Conservation (phyloP, 192 early-diverging fungal genomes). For the Umbelopsis sp. region DNA sequence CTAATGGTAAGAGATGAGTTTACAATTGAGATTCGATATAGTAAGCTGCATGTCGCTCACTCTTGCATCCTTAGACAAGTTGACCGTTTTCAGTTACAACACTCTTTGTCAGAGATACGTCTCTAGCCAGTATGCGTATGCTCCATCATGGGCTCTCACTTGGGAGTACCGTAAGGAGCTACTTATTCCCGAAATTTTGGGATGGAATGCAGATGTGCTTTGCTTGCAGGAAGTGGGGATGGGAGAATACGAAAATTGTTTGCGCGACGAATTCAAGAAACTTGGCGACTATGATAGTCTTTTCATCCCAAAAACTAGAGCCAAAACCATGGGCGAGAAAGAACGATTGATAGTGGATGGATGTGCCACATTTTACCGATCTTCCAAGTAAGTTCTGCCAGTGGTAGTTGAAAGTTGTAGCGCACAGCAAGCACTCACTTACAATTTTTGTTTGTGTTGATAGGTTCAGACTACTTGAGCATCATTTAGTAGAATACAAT, state of each 20-base stretch:
- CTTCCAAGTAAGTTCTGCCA: constrained; percentile 64
- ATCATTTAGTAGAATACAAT: constrained; percentile 92
- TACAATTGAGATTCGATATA: neutral
- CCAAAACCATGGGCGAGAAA: constrained; percentile 91
- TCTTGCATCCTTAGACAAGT: constrained; percentile 63
- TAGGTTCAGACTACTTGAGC: constrained; percentile 83
- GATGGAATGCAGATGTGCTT: constrained; percentile 87
- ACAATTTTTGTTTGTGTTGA: constrained; percentile 6
- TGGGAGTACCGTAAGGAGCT: constrained; percentile 95
- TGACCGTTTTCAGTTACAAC: constrained; percentile 94
- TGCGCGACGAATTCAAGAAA: constrained; percentile 70
- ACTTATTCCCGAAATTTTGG: constrained; percentile 82
- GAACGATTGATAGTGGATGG: constrained; percentile 90
- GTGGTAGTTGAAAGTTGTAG: neutral
- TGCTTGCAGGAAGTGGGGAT: constrained; percentile 95
- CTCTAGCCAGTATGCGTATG: constrained; percentile 87
- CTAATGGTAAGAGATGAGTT: constrained; percentile 31
- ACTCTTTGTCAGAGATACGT: constrained; percentile 90
- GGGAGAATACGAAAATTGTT: constrained; percentile 86
- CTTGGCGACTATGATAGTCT: constrained; percentile 86
- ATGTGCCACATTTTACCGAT: constrained; percentile 93
- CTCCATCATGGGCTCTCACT: constrained; percentile 89
- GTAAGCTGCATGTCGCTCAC: neutral
- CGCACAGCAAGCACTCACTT: no score
- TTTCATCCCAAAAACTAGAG: constrained; percentile 93